Percentiles rank a stretch among this genome's conserved stretches.
phyloP scores from a whole-genome alignment of 1,284 basidiomycete genomes.

The Apiotrichum sp. region DNA sequence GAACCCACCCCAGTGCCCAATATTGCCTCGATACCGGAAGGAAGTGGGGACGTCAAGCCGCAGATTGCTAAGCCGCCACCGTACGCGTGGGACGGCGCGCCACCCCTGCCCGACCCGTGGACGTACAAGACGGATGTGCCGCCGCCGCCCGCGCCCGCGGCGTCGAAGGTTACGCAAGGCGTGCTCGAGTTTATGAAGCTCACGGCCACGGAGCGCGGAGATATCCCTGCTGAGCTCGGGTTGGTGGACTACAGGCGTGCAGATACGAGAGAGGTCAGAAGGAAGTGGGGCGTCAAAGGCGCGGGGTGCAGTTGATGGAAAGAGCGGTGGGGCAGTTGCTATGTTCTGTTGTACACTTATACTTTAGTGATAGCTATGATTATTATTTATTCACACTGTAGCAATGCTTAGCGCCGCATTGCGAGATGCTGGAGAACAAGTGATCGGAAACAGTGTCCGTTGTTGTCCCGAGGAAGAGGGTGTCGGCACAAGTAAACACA shows the following conservation, averaged over 20 bases:
- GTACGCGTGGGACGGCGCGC: slow-evolving; percentile 34
- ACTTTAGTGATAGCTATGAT: too few relatives aligned
- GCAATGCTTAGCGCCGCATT: too few relatives aligned
- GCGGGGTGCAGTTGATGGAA: slow-evolving; percentile 1
- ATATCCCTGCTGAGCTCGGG: slow-evolving; percentile 42
- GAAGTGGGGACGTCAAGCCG: slow-evolving; percentile 11
- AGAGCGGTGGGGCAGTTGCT: too few relatives aligned
- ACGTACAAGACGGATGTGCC: slow-evolving; percentile 23
- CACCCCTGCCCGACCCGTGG: slow-evolving; percentile 32
- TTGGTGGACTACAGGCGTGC: slow-evolving; percentile 36
- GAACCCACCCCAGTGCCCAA: slow-evolving; percentile 3
- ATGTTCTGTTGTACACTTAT: too few relatives aligned
- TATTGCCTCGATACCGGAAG: slow-evolving; percentile 8
- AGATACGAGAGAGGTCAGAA: slow-evolving; percentile 10
- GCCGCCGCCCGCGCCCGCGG: slow-evolving; percentile 2
- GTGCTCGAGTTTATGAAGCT: slow-evolving; percentile 43
- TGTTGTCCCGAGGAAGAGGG: too few relatives aligned
- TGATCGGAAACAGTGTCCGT: too few relatives aligned
- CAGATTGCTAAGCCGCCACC: slow-evolving; percentile 3
- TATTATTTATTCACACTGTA: too few relatives aligned
- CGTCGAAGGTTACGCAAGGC: slow-evolving; percentile 27
- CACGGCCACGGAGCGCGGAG: slow-evolving; percentile 36
- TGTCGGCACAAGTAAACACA: too few relatives aligned
- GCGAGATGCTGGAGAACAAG: too few relatives aligned
- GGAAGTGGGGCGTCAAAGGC: slow-evolving; percentile 20